These are phyloP conservation scores for Fusarium lateritium DNA, from an alignment of 2,329 filamentous ascomycete species.

Conservation along the genomic window DNA sequence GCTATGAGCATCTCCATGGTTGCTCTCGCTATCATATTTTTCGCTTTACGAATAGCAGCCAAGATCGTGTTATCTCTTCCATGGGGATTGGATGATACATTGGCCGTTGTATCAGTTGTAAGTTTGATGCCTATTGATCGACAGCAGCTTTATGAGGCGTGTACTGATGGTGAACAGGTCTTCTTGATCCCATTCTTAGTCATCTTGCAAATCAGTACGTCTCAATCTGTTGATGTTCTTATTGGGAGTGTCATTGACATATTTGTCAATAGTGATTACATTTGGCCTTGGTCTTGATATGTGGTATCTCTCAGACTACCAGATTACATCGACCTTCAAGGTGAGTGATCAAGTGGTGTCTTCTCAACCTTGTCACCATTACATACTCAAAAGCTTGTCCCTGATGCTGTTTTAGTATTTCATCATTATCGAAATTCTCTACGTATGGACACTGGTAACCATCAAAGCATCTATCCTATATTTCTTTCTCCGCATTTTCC, in stretches of 20 bases:
- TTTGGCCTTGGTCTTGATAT: conserved; percentile 24
- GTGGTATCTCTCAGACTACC: conserved; percentile 12
- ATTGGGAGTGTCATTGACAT: background rate
- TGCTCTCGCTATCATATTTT: background rate
- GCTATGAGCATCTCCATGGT: background rate
- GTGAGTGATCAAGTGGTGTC: background rate
- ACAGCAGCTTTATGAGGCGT: background rate
- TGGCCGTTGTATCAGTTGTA: background rate
- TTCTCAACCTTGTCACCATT: background rate
- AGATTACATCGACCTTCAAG: conserved; percentile 13
- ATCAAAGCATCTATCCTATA: conserved; percentile 21
- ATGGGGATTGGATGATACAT: conserved; percentile 23
- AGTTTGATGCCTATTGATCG: background rate
- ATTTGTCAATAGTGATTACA: background rate
- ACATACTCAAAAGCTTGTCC: background rate
- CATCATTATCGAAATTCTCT: conserved; percentile 1
- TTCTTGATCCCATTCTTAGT: background rate
- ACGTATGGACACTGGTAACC: background rate
- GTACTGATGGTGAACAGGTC: background rate
- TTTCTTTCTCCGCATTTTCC: conserved; percentile 31
- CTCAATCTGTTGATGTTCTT: fast-evolving
- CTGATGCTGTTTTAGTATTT: background rate
- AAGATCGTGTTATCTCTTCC: background rate
- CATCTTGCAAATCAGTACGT: conserved; percentile 10
- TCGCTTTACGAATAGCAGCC: background rate